Evolutionary conservation across 2,329 filamentous ascomycete species (phyloP), one percentile per base, ranked within the genome.

Genomic region (Diaporthe ampelina): DNA sequence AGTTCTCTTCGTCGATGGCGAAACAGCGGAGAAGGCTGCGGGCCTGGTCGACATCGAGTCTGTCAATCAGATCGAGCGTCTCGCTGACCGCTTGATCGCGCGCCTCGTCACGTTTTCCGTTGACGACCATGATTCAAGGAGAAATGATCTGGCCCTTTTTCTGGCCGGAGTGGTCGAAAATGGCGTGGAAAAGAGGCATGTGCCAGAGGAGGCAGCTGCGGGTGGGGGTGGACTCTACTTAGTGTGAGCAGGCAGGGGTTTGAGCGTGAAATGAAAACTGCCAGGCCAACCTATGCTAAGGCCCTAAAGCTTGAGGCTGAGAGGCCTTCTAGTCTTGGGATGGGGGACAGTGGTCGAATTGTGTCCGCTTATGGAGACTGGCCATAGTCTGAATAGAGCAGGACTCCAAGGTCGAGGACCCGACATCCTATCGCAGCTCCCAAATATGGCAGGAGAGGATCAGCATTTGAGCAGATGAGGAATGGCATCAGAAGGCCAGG

Each of bases 21-120:
- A 67, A 24, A 48, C 61, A 67, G 29, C 61, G 61, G 21, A 67
- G 61, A 11, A 67, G 17, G 26, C 61, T 52, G 13, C 61, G 61
- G 45, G 61, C 45, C 9, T 67, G 61, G 21, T 50, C 21, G 6
- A 24, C 11, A 7, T 52, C 61, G 11, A 67, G 61, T 15, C 35
- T 8, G 21, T 67, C 61, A 10, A 67, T 35, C 17, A 67, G 29
- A 3, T n/a, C 3, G 5, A 67, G 45, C 10, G 29, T 37, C 45
- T 67, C 29, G 45, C 50, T n/a, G 29, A 67, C 29, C 11, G 17
- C 29, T 19, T 26, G 61, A n/a, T 67, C 43, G 11, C 13, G 61
- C 3, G 19, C 61, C 11, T 50, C 45, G 21, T 32, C 43, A 6
- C 40, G 29, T 1, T 7, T 9, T 4, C 21, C 13, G 29, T 35